Base-by-base conservation (phyloP, 2,329 filamentous ascomycete genomes). In the Falciphora oryzae region DNA sequence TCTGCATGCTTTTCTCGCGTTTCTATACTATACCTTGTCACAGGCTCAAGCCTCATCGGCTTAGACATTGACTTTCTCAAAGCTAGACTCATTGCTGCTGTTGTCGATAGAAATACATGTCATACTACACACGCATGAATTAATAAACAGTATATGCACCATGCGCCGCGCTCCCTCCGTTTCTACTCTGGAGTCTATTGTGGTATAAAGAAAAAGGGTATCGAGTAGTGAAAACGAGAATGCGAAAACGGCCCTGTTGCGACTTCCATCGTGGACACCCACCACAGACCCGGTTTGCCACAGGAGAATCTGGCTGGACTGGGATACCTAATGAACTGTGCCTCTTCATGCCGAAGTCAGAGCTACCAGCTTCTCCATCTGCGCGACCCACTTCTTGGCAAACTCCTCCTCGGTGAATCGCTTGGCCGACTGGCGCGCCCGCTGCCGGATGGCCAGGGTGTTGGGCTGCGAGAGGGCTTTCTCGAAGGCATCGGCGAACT, bases 351-450 rank as follows among this genome's bases (percentile, higher is more conserved):
- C 44, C 22, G 22, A 62, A 56, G 27, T 32, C 62, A 70, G 58
- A 13, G 73, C 76, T 28, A 97, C 85, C 66, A 98, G 79, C 70
- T 82, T 85, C 72, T 89, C 87, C 80, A 96, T 85, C 75, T 96
- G 86, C 35, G 76, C 76, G 58, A 91, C 77, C 94, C 95, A 99
- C 69, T 87, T 89, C 70, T 83, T 83, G 1, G 85, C 88, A 78
- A 99, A 99, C 66, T 89, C 90, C 70, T 90, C 88, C 72, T 97
- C 94, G 0, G 91, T 93, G 73, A 99, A 99, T 60, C 95, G 81
- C 76, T 86, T 85, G 1, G 93, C 91, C 7, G 92, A 96, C 70
- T 84, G 80, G 53, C 93, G 83, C 0, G 95, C 94, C 65, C 94
- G 82, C 38, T 83, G 75, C 28, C 95, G 84, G 81, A 97, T 91